phyloP scores from a whole-genome alignment of 441 rosid species.

The Erodium texanum region DNA sequence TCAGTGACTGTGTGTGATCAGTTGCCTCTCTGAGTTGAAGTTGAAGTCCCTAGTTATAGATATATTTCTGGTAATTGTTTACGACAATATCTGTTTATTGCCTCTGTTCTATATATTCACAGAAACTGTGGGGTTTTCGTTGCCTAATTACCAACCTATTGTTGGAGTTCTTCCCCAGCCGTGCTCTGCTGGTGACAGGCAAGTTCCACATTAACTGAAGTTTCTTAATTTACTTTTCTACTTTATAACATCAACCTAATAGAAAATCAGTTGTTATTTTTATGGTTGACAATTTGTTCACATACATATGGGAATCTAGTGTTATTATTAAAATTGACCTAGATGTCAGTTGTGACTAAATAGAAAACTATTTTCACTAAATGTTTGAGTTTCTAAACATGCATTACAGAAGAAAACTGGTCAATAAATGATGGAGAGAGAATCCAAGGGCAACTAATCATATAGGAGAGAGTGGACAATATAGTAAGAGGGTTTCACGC shows the following conservation, averaged over 20 bases:
- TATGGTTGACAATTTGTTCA: slow-evolving; percentile 6
- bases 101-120: slow-evolving; percentile 23
- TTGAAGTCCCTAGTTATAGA: not conserved
- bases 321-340: too few species aligned
- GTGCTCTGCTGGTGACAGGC: slow-evolving; percentile 46
- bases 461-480: not conserved
- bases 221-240: slow-evolving; percentile 4
- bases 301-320: not conserved
- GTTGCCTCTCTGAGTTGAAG: not conserved
- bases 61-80: not conserved
- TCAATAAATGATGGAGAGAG: not conserved
- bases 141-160: slow-evolving; percentile 37
- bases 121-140: slow-evolving; percentile 42
- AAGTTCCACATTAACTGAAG: slow-evolving; percentile 15
- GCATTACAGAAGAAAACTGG: not conserved
- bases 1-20: not conserved
- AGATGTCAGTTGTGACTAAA: not conserved
- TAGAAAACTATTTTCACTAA: too few species aligned
- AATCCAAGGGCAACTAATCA: not conserved
- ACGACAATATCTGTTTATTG: slow-evolving; percentile 2
- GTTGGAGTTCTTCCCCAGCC: slow-evolving; percentile 67
- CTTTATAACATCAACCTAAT: slow-evolving; percentile 4
- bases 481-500: not conserved
- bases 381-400: not conserved
- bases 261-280: not conserved